Base-by-base conservation (phyloP, 176 grass and related monocot genomes). In the Zea luxurians region DNA sequence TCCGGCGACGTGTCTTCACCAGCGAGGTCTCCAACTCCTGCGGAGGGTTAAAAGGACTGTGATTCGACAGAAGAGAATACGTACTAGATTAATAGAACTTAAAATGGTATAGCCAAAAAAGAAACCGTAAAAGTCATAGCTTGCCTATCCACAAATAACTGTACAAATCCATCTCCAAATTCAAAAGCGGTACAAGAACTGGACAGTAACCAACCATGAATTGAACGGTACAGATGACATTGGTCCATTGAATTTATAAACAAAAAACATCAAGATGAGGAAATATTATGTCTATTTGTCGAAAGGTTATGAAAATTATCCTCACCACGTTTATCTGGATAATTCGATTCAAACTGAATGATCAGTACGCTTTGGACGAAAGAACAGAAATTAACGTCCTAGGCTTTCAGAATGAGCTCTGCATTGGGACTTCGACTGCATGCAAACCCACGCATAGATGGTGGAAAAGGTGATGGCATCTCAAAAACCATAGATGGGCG, bases 1-100 rank as follows among this genome's bases (percentile, higher is more conserved):
- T 87, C 54, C 82, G 79, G 38, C 79, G 80, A 8, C 93, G 90
- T 4, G 49, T 90, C 86, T 97, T 97, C 10, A 82, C 88, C 58
- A 93, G 80, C 18, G 83, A 66, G 34, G 81, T 84, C 80, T 90
- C 93, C 85, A 92, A 74, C 48, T 97, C 90, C 93, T 97, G 78
- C n/a, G 49, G 13, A 54, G 3, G 7, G 40, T 60, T 49, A n/a
- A 68, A 63, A 50, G 9, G 16, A 48, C 40, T 66, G 37, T 70
- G 55, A 66, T 37, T 48, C 61, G 68, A 40, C 4, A 21, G 5
- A 2, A 0, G 37, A 43, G 42, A n/a, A 55, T 27, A 27, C 27
- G 27, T 27, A 27, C 27, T 45, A 49, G 18, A 17, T 49, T 27
- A 54, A 45, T 42, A 44, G 4, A 71, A 72, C 68, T 7, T 7